A percentile compares a stretch with the other conserved stretches of the same genome.
phyloP scores from a whole-genome alignment of 768 basidiomycete species.

The Pleurotus cornucopiae region DNA sequence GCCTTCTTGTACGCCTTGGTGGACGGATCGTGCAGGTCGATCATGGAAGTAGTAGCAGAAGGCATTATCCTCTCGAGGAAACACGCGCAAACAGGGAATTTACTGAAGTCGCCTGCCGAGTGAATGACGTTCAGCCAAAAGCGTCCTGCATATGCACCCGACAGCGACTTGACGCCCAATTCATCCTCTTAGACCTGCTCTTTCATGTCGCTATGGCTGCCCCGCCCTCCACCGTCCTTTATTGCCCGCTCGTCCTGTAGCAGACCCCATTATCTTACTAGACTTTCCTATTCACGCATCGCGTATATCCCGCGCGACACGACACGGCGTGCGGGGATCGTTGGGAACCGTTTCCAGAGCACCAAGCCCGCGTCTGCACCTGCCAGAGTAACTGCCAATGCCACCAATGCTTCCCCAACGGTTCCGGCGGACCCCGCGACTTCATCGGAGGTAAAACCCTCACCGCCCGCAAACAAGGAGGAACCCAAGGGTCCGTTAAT shows the following conservation, averaged over 20 bases:
- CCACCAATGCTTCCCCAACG: conserved; percentile 13
- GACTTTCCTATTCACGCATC: background rate
- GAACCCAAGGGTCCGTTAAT: conserved; percentile 37
- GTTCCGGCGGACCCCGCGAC: conserved; percentile 19
- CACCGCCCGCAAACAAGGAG: conserved; percentile 33
- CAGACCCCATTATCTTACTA: conserved; percentile 20
- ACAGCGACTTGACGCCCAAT: conserved; percentile 3
- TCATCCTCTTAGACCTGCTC: conserved; percentile 1
- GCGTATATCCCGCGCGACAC: conserved; percentile 2
- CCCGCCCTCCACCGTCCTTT: conserved; percentile 45
- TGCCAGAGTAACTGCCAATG: background rate
- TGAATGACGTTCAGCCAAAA: too few species aligned
- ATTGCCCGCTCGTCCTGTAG: conserved; percentile 33
- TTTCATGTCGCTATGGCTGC: conserved; percentile 76
- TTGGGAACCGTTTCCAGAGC: conserved; percentile 28
- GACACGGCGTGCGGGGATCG: conserved; percentile 15
- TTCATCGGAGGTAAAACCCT: conserved; percentile 39
- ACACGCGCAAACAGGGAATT: conserved; percentile 26
- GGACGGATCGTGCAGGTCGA: conserved; percentile 37
- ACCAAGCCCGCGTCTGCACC: conserved; percentile 22
- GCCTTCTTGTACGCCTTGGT: conserved; percentile 58
- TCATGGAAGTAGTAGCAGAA: conserved; percentile 14
- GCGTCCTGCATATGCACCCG: background rate
- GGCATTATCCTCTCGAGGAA: conserved; percentile 21
- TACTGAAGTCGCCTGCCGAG: background rate